These are phyloP conservation scores for Dillenia turbinata DNA, from an alignment of 164 flowering plant genomes.

Conservation along the genomic window DNA sequence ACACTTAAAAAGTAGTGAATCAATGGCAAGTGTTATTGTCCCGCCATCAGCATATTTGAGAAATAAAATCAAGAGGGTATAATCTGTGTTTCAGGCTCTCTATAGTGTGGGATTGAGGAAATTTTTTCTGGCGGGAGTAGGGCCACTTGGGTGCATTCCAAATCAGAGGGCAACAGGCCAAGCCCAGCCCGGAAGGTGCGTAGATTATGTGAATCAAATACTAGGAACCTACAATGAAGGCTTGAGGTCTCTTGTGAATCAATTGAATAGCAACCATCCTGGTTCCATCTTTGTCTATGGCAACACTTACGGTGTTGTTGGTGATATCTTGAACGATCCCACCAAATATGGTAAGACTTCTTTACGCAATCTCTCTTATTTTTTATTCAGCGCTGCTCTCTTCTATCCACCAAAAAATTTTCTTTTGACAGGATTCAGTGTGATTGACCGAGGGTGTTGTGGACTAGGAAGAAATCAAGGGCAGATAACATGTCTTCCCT, in stretches of 20 bases:
- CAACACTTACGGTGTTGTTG: slow-evolving; percentile 51
- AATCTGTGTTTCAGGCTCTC: slow-evolving; percentile 41
- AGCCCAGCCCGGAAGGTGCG: slow-evolving; percentile 50
- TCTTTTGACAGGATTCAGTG: slow-evolving; percentile 44
- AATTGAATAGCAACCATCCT: slow-evolving; percentile 45
- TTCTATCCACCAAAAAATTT: neutral
- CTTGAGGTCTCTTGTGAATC: slow-evolving; percentile 47
- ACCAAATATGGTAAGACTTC: slow-evolving; percentile 39
- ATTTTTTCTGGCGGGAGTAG: slow-evolving; percentile 63
- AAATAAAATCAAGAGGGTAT: too few relatives aligned
- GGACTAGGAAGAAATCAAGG: slow-evolving; percentile 53
- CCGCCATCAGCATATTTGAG: too few relatives aligned
- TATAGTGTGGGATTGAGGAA: slow-evolving; percentile 69
- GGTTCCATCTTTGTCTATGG: slow-evolving; percentile 53
- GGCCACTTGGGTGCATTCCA: slow-evolving; percentile 80
- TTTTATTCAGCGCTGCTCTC: neutral
- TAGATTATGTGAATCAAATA: slow-evolving; percentile 54
- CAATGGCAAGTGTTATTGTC: too few relatives aligned
- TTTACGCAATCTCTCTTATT: neutral
- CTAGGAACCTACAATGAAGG: slow-evolving; percentile 58
- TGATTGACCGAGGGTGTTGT: slow-evolving; percentile 55
- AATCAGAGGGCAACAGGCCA: slow-evolving; percentile 48
- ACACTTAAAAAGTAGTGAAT: too few relatives aligned
- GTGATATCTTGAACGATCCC: slow-evolving; percentile 68
- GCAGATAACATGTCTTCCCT: slow-evolving; percentile 58